Evolutionary conservation across 169 alveolate species (phyloP).

Genomic region (Plasmodium berghei): DNA sequence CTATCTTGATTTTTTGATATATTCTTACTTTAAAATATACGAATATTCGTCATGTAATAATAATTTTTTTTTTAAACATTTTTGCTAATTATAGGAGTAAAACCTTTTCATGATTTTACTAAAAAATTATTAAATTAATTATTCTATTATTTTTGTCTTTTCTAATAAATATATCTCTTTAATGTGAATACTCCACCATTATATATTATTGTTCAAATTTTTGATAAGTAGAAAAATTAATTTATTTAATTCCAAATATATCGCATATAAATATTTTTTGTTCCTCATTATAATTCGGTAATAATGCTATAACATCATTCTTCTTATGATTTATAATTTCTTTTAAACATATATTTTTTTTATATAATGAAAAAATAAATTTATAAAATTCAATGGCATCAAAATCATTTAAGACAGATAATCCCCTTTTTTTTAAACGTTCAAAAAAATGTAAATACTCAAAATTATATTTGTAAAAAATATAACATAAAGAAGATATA

Average conservation of each 20-base stretch:
- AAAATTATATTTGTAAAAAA: constrained; percentile 57
- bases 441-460: constrained; percentile 45
- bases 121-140: too few species aligned
- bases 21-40: too few species aligned
- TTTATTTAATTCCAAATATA: constrained; percentile 33
- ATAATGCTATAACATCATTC: constrained; percentile 36
- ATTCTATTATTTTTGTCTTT: too few species aligned
- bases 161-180: too few species aligned
- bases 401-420: constrained; percentile 20
- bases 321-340: constrained; percentile 40
- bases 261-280: constrained; percentile 45
- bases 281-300: constrained; percentile 44
- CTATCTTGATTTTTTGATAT: too few species aligned
- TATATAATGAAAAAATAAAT: constrained; percentile 51
- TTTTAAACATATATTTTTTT: constrained; percentile 54
- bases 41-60: too few species aligned
- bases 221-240: neutral
- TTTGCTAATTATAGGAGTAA: too few species aligned
- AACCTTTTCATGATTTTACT: too few species aligned
- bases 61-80: too few species aligned
- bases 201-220: too few species aligned
- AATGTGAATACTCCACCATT: too few species aligned
- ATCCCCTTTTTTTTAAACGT: constrained; percentile 36
- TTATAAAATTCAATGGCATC: constrained; percentile 29
- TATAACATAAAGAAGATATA: constrained; percentile 55